phyloP scores from a whole-genome alignment of 495 filamentous ascomycete genomes.

The Xylaria longipes region DNA sequence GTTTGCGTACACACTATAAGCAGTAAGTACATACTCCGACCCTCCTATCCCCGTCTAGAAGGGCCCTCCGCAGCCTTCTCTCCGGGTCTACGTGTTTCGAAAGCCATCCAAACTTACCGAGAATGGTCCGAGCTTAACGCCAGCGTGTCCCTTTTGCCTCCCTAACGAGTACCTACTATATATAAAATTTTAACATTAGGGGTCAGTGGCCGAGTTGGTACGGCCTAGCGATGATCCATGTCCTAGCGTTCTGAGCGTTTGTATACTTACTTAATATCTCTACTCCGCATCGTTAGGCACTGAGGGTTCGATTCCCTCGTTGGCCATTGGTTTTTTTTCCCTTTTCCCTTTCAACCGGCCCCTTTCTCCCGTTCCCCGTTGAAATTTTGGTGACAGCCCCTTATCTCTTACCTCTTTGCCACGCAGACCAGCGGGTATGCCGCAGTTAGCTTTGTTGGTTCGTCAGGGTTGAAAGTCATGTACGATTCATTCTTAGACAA shows the following conservation, averaged over 20 bases:
- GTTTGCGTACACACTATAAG: too few species aligned
- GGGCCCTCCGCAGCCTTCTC: neutral
- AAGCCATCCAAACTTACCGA: neutral
- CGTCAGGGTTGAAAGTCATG: too few species aligned
- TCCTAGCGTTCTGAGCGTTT: neutral
- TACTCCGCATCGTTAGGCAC: conserved; percentile 2
- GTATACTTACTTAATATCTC: neutral
- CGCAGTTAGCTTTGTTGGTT: neutral
- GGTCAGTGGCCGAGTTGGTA: neutral
- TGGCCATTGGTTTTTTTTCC: neutral
- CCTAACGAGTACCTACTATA: neutral
- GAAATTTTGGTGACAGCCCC: too few species aligned
- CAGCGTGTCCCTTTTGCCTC: neutral
- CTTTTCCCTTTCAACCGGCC: too few species aligned
- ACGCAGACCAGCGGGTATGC: neutral
- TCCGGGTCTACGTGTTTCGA: neutral
- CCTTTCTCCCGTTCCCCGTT: neutral
- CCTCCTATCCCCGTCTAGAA: neutral
- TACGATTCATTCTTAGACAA: neutral
- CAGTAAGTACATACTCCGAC: neutral
- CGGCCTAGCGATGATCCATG: neutral
- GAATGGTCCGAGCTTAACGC: neutral
- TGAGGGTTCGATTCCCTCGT: conserved; percentile 18
- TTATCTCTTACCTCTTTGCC: neutral
- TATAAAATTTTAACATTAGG: neutral